Evolutionary conservation across 495 filamentous ascomycete species (phyloP).

Genomic region (Aspergillus panamensis): DNA sequence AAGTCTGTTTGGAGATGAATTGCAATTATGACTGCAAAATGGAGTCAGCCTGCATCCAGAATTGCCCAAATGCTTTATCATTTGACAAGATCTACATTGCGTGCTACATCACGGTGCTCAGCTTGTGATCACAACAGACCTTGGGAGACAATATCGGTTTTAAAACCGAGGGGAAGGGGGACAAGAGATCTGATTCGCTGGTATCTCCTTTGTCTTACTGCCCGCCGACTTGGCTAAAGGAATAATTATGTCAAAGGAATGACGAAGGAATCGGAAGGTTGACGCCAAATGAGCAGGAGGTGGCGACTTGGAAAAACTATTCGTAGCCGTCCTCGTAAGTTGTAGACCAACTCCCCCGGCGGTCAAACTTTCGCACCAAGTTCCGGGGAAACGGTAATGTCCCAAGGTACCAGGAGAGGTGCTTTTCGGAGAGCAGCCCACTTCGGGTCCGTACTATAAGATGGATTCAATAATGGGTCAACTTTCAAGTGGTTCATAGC

Average conservation of each 20-base stretch:
- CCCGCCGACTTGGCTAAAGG: constrained; percentile 7
- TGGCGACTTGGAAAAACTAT: constrained; percentile 8
- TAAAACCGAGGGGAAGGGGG: constrained; percentile 5
- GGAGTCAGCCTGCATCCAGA: constrained; percentile 18
- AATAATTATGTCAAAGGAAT: constrained; percentile 18
- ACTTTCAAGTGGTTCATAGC: constrained; percentile 13
- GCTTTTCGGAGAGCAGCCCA: constrained; percentile 11
- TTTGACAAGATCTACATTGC: constrained; percentile 11
- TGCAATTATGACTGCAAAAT: constrained; percentile 15
- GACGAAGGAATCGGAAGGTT: constrained; percentile 18
- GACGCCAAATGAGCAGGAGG: constrained; percentile 10
- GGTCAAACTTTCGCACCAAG: constrained; percentile 10
- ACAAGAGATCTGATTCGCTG: constrained; percentile 11
- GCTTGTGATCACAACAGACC: not conserved
- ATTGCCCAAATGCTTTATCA: constrained; percentile 19
- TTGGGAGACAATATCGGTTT: constrained; percentile 9
- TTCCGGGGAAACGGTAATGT: constrained; percentile 12
- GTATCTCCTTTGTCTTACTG: constrained; percentile 11
- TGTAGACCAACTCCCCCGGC: constrained; percentile 13
- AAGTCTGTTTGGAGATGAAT: constrained; percentile 19
- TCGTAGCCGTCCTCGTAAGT: constrained; percentile 10
- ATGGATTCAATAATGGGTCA: constrained; percentile 1
- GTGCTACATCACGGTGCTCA: constrained; percentile 10
- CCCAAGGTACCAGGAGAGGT: constrained; percentile 7
- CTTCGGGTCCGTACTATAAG: constrained; percentile 8